These are phyloP conservation scores for Ceratocystis eucalypticola DNA, from an alignment of 2,329 filamentous ascomycete species.

Conservation along the genomic window DNA sequence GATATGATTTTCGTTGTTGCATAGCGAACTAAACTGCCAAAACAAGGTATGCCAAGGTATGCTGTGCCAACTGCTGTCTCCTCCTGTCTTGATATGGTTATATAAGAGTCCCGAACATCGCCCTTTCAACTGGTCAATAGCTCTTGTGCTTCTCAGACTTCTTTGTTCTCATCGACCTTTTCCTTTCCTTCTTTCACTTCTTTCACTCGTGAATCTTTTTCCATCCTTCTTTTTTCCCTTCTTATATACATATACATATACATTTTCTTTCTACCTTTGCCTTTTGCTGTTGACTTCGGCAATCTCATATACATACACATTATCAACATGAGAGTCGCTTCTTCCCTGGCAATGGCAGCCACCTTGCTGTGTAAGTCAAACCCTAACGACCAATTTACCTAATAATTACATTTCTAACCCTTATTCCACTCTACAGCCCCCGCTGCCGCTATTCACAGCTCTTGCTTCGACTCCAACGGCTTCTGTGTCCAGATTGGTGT, in stretches of 20 bases:
- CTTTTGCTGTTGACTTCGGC: not conserved
- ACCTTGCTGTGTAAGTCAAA: constrained; percentile 10
- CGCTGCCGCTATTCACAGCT: constrained; percentile 15
- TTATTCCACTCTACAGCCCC: not conserved
- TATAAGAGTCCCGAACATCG: not conserved
- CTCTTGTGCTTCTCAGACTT: not conserved
- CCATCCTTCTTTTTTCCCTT: not conserved
- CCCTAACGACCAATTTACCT: not conserved
- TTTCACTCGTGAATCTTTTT: not conserved
- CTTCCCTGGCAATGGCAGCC: constrained; percentile 7
- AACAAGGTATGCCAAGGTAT: not conserved
- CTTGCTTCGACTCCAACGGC: constrained; percentile 31
- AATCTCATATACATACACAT: not conserved
- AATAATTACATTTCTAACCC: not conserved
- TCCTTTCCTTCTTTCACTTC: not conserved
- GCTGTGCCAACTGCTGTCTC: not conserved
- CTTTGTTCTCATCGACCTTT: not conserved
- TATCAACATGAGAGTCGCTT: constrained; percentile 6
- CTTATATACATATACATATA: not conserved
- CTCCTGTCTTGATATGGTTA: not conserved
- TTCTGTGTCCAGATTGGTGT: constrained; percentile 45
- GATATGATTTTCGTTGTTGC: not conserved
- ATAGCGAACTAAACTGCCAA: not conserved
- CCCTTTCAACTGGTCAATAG: not conserved
- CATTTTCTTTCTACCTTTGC: not conserved